Evolutionary conservation across 495 filamentous ascomycete species (phyloP).

Genomic region (Rusavskia elegans): DNA sequence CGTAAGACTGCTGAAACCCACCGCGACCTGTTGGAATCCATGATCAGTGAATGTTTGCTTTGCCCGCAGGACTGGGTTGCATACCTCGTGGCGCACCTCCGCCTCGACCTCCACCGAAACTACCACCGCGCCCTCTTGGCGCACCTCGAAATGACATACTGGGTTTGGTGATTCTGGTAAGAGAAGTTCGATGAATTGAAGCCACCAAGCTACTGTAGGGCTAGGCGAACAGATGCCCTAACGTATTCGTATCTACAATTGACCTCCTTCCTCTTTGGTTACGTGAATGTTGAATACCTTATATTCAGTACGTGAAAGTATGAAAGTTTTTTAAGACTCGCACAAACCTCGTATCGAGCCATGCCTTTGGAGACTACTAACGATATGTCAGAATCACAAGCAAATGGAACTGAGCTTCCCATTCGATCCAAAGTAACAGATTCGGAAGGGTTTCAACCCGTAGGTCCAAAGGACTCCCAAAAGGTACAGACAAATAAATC

Average conservation of each 20-base stretch:
- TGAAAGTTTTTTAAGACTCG: too few relatives aligned
- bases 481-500: too few relatives aligned
- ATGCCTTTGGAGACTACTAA: too few relatives aligned
- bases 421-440: too few relatives aligned
- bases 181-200: neutral
- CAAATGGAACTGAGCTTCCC: too few relatives aligned
- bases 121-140: conserved; percentile 24
- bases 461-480: too few relatives aligned
- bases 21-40: conserved; percentile 32
- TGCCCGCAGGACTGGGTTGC: conserved; percentile 3
- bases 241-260: neutral
- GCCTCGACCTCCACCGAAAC: conserved; percentile 32
- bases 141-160: conserved; percentile 39
- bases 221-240: neutral
- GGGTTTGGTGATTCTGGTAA: neutral
- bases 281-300: too few relatives aligned
- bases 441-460: too few relatives aligned
- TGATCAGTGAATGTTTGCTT: neutral
- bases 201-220: neutral
- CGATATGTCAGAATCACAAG: too few relatives aligned
- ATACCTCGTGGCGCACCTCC: conserved; percentile 23
- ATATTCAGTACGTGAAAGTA: too few relatives aligned
- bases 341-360: too few relatives aligned
- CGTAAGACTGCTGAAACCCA: conserved; percentile 46
- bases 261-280: too few relatives aligned